phyloP scores from a whole-genome alignment of 352 stramenopile genomes.

The Pythium catenulatum region DNA sequence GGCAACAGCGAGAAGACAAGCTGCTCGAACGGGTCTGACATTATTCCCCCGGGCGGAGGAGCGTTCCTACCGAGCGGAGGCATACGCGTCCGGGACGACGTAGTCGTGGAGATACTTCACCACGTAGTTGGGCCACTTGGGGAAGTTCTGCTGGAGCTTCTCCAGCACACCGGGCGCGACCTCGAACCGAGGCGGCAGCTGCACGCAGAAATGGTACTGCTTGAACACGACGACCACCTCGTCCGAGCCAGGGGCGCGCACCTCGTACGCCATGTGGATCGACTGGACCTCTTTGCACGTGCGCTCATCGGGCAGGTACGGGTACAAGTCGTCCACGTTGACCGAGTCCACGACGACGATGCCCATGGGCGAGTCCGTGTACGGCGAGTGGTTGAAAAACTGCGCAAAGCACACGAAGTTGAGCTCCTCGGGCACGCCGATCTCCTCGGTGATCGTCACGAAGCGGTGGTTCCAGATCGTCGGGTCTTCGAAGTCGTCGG shows the following conservation, averaged over 20 bases:
- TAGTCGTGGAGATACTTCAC: constrained; percentile 36
- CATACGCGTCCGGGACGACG: background rate
- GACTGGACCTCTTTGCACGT: constrained; percentile 36
- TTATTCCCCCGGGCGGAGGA: too few relatives aligned
- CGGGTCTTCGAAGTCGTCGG: constrained; percentile 60
- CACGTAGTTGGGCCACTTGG: constrained; percentile 39
- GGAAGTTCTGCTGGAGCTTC: constrained; percentile 35
- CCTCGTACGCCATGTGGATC: constrained; percentile 7
- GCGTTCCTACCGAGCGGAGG: too few relatives aligned
- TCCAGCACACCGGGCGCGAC: constrained; percentile 5
- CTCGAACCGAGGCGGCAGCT: constrained; percentile 36
- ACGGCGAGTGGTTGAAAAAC: constrained; percentile 61
- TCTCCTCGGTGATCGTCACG: constrained; percentile 55
- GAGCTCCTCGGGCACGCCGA: constrained; percentile 50
- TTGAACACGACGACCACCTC: constrained; percentile 27
- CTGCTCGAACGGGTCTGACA: too few relatives aligned
- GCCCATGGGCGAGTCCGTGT: constrained; percentile 52
- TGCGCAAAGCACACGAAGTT: constrained; percentile 60
- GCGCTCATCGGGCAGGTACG: constrained; percentile 64
- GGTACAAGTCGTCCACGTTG: constrained; percentile 73
- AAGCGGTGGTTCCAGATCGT: constrained; percentile 73
- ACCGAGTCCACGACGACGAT: constrained; percentile 68
- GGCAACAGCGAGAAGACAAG: too few relatives aligned
- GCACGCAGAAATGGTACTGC: constrained; percentile 21
- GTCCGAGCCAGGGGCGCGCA: background rate